Evolutionary conservation across 169 alveolate species (phyloP).

Genomic region (Neospora caninum): DNA sequence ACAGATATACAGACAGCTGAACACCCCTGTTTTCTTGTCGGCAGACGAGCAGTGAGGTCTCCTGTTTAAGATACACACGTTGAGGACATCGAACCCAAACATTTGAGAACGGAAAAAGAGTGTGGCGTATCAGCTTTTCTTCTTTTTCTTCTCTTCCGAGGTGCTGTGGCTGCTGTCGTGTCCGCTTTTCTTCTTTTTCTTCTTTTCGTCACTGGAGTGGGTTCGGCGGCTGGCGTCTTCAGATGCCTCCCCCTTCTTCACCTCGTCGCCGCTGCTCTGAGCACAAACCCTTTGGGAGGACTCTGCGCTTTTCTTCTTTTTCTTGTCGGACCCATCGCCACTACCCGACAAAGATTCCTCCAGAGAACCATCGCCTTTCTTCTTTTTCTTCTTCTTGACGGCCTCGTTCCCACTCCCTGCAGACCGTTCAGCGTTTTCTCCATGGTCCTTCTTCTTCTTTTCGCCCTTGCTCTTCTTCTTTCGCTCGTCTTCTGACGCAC

Average conservation of each 20-base stretch:
- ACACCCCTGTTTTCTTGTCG: too few species aligned
- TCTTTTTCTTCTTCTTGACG: background rate
- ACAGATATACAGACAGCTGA: too few species aligned
- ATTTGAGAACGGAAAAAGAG: too few species aligned
- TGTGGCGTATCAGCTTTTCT: too few species aligned
- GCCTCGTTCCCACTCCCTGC: background rate
- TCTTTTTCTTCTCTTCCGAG: background rate
- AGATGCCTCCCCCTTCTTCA: slow-evolving; percentile 27
- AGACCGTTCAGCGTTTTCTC: background rate
- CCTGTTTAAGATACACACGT: too few species aligned
- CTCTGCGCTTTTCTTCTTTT: background rate
- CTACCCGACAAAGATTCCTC: background rate
- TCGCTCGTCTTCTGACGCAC: background rate
- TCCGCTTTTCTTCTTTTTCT: slow-evolving; percentile 1
- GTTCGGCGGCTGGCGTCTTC: background rate
- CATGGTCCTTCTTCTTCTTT: background rate
- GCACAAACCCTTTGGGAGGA: background rate
- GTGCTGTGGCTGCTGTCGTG: background rate
- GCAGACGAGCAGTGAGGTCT: too few species aligned
- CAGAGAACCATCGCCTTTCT: background rate
- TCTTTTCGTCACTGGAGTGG: background rate
- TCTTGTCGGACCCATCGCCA: background rate
- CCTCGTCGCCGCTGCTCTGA: slow-evolving; percentile 34
- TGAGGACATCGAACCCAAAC: too few species aligned
- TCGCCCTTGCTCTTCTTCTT: background rate